Evolutionary conservation across 192 early-diverging fungal species (phyloP).

Genomic region (Podila verticillata): DNA sequence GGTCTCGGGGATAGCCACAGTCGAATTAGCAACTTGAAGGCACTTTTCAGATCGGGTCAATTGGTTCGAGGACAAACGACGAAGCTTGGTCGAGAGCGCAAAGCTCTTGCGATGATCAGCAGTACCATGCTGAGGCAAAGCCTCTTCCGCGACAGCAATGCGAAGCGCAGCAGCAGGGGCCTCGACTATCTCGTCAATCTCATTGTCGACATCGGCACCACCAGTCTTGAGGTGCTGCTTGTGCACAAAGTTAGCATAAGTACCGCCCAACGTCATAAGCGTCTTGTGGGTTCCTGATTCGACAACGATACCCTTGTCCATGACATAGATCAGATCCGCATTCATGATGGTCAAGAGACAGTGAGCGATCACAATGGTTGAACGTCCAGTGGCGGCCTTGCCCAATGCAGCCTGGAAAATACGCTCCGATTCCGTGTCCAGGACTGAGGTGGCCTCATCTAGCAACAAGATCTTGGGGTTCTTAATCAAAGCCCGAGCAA

Average conservation of each 20-base stretch:
- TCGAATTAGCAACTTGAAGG: slow-evolving; percentile 13
- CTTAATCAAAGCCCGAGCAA: slow-evolving; percentile 92
- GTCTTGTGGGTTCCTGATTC: slow-evolving; percentile 78
- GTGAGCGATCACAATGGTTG: slow-evolving; percentile 89
- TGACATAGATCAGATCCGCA: slow-evolving; percentile 83
- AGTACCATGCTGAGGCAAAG: slow-evolving; percentile 37
- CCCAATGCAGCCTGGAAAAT: slow-evolving; percentile 85
- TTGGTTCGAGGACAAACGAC: slow-evolving; percentile 39
- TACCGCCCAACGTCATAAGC: slow-evolving; percentile 65
- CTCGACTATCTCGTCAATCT: neutral
- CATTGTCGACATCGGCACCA: slow-evolving; percentile 31
- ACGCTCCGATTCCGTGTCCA: slow-evolving; percentile 82
- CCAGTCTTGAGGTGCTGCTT: slow-evolving; percentile 64
- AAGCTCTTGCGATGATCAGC: slow-evolving; percentile 69
- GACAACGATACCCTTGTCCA: slow-evolving; percentile 69
- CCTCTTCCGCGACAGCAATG: slow-evolving; percentile 38
- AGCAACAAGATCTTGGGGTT: slow-evolving; percentile 88
- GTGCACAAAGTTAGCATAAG: slow-evolving; percentile 64
- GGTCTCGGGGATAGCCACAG: slow-evolving; percentile 26
- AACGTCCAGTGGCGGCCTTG: slow-evolving; percentile 71
- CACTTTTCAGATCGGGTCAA: slow-evolving; percentile 43
- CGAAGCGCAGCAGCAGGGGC: neutral
- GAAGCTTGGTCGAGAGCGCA: slow-evolving; percentile 59
- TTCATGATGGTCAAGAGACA: slow-evolving; percentile 86
- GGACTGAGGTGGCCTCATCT: slow-evolving; percentile 91